These are phyloP conservation scores for Fusarium foetens DNA, from an alignment of 2,329 filamentous ascomycete species.

Conservation along the genomic window DNA sequence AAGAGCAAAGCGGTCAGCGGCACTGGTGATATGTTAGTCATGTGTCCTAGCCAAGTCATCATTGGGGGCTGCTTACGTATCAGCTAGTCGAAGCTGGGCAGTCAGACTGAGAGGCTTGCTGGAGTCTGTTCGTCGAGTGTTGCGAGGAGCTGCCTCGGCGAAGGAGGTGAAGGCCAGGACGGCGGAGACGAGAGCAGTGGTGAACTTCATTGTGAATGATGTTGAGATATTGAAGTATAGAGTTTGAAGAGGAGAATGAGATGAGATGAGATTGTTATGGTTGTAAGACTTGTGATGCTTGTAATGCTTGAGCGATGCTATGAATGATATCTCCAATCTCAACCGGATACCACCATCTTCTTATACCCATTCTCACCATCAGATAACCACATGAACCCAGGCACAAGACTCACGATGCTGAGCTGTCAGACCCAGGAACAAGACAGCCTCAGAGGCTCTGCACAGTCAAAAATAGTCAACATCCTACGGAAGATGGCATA, in stretches of 20 bases:
- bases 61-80: slow-evolving; percentile 46
- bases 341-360: slow-evolving; percentile 28
- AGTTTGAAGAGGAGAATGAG: neutral
- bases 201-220: slow-evolving; percentile 50
- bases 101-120: slow-evolving; percentile 47
- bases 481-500: slow-evolving; percentile 20
- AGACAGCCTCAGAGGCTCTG: slow-evolving; percentile 8
- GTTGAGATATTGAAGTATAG: neutral
- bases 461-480: slow-evolving; percentile 21
- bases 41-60: neutral
- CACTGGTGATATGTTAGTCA: slow-evolving; percentile 45
- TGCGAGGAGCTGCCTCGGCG: slow-evolving; percentile 43
- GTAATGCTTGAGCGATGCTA: slow-evolving; percentile 25
- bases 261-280: neutral
- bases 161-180: slow-evolving; percentile 54
- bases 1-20: slow-evolving; percentile 56
- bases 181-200: slow-evolving; percentile 48
- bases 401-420: slow-evolving; percentile 7
- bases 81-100: slow-evolving; percentile 53
- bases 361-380: slow-evolving; percentile 34
- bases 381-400: slow-evolving; percentile 5
- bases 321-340: slow-evolving; percentile 32
- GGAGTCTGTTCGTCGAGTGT: slow-evolving; percentile 16
- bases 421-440: slow-evolving; percentile 16
- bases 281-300: neutral